Percentiles rank a stretch among this genome's conserved stretches.
These are phyloP conservation scores for Nannochloropsis gaditana DNA, from an alignment of 108 stramenopile species.

Conservation along the genomic window DNA sequence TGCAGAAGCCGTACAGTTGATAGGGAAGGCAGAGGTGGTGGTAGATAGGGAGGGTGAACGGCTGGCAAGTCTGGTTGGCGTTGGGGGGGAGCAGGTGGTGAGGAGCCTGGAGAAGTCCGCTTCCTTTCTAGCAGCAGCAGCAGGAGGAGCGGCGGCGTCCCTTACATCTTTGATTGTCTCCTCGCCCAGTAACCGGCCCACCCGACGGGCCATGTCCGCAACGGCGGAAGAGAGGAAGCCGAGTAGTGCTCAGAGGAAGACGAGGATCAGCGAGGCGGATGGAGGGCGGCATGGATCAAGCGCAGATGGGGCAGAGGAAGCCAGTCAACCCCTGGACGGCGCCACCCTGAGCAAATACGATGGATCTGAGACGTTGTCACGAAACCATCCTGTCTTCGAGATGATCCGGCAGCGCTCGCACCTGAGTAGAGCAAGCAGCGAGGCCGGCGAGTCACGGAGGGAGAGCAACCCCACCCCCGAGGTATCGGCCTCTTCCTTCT, in stretches of 20 bases:
- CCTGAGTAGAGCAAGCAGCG: neutral
- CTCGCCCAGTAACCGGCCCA: neutral
- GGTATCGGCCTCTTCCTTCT: neutral
- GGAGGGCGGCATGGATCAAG: too few species aligned
- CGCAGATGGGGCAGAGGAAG: neutral
- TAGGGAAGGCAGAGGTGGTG: neutral
- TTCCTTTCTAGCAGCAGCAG: constrained; percentile 6
- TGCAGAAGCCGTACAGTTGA: neutral
- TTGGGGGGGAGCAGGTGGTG: constrained; percentile 10
- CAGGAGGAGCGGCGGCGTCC: neutral
- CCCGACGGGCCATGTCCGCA: neutral
- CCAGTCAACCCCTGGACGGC: neutral
- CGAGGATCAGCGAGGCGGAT: neutral
- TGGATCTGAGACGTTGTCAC: neutral
- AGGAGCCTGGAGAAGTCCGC: neutral
- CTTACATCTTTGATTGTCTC: neutral
- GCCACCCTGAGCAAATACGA: neutral
- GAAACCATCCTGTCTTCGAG: neutral
- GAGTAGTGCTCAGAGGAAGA: neutral
- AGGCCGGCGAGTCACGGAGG: neutral
- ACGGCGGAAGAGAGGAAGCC: neutral
- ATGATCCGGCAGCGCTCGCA: constrained; percentile 8
- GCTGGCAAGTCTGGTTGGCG: neutral
- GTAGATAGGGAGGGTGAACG: neutral
- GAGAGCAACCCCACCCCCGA: neutral